Base-by-base conservation (phyloP, 306 rosid genomes). In the Chamaecrista fasciculata region DNA sequence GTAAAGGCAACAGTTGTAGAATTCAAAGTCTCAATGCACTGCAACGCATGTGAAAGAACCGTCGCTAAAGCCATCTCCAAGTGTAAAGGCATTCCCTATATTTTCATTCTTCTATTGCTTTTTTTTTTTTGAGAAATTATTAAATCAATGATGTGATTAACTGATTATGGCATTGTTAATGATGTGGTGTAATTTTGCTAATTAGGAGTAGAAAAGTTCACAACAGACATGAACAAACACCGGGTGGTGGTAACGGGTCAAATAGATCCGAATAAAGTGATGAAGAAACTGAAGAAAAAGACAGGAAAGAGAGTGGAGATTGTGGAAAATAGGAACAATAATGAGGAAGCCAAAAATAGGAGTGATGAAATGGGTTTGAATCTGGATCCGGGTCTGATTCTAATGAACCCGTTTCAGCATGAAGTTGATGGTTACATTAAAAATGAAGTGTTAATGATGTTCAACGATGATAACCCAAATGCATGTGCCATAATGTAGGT, bases 391-490 rank as follows among this genome's bases (percentile, higher is more conserved):
- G 44, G 26, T 12, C 31, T 66, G 16, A 24, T 78, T 62, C 5
- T 66, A 42, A 6, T 74, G 62, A 58, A 59, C 24, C 82, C 67
- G 4, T 37, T 25, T 33, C 5, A 37, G 65, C 49, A 60, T 31
- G 55, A 39, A 37, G n/a, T 50, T 51, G 77, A 80, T 72, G 79
- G 69, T 73, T 81, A 80, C 83, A 68, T 79, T 1, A 79, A 79
- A n/a, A 70, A 42, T 16, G 79, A 74, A 47, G 34, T 76, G n/a
- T 55, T 81, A 0, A 73, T 77, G 78, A 74, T 87, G 83, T 87
- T 92, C 15, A 92, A 86, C 36, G 98, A 92, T 43, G 95, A 92
- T 70, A 89, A 89, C 61, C 92, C 98, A 55, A 79, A 87, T 72
- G 92, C 96, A 15, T 92, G 95, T 84, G 64, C 33, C 60, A 43